A percentile compares a stretch with the other conserved stretches of the same genome.
Conservation (phyloP, 23 red algal species). For the Gracilariopsis chorda region DNA sequence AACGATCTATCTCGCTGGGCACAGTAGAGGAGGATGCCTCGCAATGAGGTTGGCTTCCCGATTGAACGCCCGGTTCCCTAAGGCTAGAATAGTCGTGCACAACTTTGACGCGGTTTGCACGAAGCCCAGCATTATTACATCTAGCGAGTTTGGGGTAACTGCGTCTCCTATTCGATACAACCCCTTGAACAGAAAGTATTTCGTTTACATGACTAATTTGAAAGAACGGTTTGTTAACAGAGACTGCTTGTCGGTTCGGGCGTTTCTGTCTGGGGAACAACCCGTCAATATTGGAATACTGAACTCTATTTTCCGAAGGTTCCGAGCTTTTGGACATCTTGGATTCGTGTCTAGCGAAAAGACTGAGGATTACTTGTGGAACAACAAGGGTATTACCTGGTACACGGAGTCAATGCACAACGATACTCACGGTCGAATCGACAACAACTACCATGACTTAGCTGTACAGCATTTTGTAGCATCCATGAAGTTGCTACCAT, state of each 20-base stretch:
- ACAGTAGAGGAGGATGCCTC: neutral
- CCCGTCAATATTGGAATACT: neutral
- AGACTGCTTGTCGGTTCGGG: neutral
- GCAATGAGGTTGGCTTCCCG: neutral
- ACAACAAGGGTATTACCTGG: neutral
- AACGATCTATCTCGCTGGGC: slow-evolving; percentile 1
- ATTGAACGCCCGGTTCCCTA: neutral
- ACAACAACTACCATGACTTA: neutral
- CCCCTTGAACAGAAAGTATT: neutral
- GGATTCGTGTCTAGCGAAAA: neutral
- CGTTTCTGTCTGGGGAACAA: neutral
- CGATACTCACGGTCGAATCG: neutral
- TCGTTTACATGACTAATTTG: neutral
- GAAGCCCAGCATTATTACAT: neutral
- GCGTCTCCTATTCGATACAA: neutral
- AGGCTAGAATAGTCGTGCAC: neutral
- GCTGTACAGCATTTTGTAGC: neutral
- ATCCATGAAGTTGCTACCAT: neutral
- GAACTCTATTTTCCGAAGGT: neutral
- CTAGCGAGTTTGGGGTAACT: neutral
- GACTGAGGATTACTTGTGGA: neutral
- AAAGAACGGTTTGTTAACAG: neutral
- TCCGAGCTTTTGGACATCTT: neutral
- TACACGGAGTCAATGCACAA: neutral
- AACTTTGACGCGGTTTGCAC: slow-evolving; percentile 1